These are phyloP conservation scores for Solanum lycopersicoides DNA, from an alignment of 257 asterid genomes.

Conservation along the genomic window DNA sequence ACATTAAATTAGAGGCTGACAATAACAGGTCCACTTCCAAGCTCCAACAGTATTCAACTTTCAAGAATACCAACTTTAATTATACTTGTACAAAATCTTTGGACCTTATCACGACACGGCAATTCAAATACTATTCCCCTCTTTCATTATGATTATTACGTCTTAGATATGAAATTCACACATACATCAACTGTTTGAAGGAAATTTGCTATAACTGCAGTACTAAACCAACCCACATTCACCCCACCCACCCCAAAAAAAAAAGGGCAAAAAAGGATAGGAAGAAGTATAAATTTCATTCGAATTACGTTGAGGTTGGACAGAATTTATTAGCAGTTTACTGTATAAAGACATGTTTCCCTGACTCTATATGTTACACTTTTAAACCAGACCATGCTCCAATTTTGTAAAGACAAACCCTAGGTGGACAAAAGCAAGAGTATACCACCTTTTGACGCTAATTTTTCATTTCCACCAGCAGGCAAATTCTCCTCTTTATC, in stretches of 20 bases:
- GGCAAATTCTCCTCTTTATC: slow-evolving; percentile 14
- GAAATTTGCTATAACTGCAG: not conserved
- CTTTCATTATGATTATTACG: not conserved
- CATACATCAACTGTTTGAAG: not conserved
- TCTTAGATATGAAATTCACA: not conserved
- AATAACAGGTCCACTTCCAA: not conserved
- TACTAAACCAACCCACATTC: not conserved
- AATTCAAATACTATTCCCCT: not conserved
- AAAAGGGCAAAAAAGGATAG: not conserved
- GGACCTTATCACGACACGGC: not conserved
- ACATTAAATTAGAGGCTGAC: not conserved
- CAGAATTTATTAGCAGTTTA: not conserved
- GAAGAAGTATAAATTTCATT: not conserved
- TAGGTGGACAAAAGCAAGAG: not conserved
- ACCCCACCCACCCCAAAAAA: not conserved
- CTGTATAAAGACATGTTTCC: not conserved
- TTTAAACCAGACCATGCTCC: not conserved
- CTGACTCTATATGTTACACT: not conserved
- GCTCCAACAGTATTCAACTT: not conserved
- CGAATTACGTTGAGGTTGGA: not conserved
- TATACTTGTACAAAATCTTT: not conserved
- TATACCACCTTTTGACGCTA: slow-evolving; percentile 31
- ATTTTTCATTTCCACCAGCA: slow-evolving; percentile 14
- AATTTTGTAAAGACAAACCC: not conserved
- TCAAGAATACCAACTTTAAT: not conserved